Evolutionary conservation across 306 rosid species (phyloP).

Genomic region (Erythrophleum fordii): DNA sequence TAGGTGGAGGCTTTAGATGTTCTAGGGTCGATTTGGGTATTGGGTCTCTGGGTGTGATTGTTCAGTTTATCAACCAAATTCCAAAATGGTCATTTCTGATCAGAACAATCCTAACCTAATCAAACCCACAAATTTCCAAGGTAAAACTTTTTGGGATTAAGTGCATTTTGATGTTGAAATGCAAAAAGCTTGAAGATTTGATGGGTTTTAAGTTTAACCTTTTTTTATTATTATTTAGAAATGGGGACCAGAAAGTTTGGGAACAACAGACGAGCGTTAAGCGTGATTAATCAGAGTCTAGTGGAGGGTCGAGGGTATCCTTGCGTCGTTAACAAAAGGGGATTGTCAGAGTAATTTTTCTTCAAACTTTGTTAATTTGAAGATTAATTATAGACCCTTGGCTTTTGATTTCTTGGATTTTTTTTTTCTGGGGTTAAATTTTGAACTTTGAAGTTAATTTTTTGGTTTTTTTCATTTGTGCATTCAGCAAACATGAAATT

Average conservation of each 20-base stretch:
- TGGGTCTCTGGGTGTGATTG: slow-evolving; percentile 32
- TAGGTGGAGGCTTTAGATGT: slow-evolving; percentile 2
- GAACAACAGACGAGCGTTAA: slow-evolving; percentile 76
- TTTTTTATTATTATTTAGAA: slow-evolving; percentile 5
- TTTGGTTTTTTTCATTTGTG: slow-evolving; percentile 18
- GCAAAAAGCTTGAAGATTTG: slow-evolving; percentile 19
- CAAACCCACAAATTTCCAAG: slow-evolving; percentile 62
- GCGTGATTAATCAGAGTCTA: slow-evolving; percentile 67
- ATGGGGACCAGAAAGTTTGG: slow-evolving; percentile 58
- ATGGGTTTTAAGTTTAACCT: not conserved
- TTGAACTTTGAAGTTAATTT: slow-evolving; percentile 15
- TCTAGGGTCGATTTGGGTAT: slow-evolving; percentile 22
- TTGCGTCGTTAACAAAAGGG: slow-evolving; percentile 88
- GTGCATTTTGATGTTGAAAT: slow-evolving; percentile 20
- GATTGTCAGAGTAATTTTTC: slow-evolving; percentile 63
- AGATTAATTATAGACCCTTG: not conserved
- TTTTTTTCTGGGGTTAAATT: not conserved
- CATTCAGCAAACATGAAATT: slow-evolving; percentile 60
- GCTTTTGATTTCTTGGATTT: not conserved
- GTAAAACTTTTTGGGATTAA: slow-evolving; percentile 38
- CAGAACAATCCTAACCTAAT: slow-evolving; percentile 59
- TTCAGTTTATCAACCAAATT: slow-evolving; percentile 22
- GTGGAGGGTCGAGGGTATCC: slow-evolving; percentile 66
- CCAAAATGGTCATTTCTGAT: slow-evolving; percentile 60
- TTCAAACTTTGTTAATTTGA: not conserved